phyloP scores from a whole-genome alignment of 345 rosid species.

The Isatis tinctoria region DNA sequence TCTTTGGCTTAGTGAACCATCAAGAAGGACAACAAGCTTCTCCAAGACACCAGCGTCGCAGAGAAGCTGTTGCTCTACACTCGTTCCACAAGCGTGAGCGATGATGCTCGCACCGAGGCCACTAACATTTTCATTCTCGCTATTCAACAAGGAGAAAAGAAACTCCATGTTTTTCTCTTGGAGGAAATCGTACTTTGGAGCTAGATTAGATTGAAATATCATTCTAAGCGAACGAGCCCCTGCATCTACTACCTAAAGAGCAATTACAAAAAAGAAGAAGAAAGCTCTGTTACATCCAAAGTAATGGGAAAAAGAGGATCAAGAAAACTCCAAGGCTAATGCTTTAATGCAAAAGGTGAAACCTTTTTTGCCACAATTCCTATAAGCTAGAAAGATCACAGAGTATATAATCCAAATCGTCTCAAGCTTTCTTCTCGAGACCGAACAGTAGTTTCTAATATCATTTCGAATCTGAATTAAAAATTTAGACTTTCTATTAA shows the following conservation, averaged over 20 bases:
- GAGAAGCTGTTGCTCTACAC: slow-evolving; percentile 56
- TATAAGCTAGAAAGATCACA: not conserved
- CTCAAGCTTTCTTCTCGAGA: not conserved
- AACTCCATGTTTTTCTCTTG: slow-evolving; percentile 63
- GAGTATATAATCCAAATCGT: not conserved
- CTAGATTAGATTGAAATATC: slow-evolving; percentile 77
- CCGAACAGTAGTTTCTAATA: not conserved
- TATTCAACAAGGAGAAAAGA: slow-evolving; percentile 60
- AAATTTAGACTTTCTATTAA: not conserved
- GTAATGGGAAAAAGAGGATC: not conserved
- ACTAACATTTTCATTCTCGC: slow-evolving; percentile 62
- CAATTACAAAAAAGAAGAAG: not conserved
- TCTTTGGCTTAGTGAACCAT: slow-evolving; percentile 66
- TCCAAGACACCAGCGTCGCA: slow-evolving; percentile 63
- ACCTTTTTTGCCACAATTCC: not conserved
- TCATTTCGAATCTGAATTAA: not conserved
- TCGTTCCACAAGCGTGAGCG: slow-evolving; percentile 65
- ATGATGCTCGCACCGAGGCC: slow-evolving; percentile 87
- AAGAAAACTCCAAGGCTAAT: not conserved
- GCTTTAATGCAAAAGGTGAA: slow-evolving; percentile 3
- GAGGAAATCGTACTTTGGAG: slow-evolving; percentile 73
- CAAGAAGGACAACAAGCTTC: slow-evolving; percentile 62
- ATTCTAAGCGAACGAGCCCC: slow-evolving; percentile 80
- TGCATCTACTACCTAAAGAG: slow-evolving; percentile 75
- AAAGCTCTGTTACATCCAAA: not conserved